These are phyloP conservation scores for Coemansia sp. DNA, from an alignment of 192 early-diverging fungal species.

Conservation along the genomic window DNA sequence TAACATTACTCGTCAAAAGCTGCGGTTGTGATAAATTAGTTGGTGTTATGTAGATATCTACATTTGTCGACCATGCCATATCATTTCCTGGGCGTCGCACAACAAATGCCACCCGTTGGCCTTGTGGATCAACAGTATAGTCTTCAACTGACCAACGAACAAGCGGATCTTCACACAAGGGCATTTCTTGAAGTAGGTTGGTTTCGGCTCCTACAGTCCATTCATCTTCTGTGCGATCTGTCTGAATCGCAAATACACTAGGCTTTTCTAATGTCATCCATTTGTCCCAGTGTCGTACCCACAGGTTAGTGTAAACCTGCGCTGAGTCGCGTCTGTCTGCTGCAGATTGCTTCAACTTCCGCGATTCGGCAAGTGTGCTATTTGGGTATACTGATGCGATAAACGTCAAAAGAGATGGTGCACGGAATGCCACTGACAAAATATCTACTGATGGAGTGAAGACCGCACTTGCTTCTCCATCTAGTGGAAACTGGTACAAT, in stretches of 20 bases:
- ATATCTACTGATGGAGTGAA: slow-evolving; percentile 15
- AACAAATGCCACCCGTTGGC: slow-evolving; percentile 64
- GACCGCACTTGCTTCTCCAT: slow-evolving; percentile 10
- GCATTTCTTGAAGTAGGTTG: slow-evolving; percentile 28
- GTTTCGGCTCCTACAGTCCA: slow-evolving; percentile 3
- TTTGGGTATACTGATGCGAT: slow-evolving; percentile 30
- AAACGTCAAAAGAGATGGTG: slow-evolving; percentile 12
- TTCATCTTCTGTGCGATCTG: slow-evolving; percentile 15
- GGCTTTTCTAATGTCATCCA: slow-evolving; percentile 60
- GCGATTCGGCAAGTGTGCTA: slow-evolving; percentile 43
- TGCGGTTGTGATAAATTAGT: slow-evolving; percentile 47
- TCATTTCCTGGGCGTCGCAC: slow-evolving; percentile 56
- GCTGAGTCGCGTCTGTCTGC: slow-evolving; percentile 55
- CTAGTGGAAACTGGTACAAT: slow-evolving; percentile 10
- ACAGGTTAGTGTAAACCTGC: slow-evolving; percentile 64
- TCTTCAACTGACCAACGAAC: slow-evolving; percentile 55
- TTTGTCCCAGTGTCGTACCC: slow-evolving; percentile 78
- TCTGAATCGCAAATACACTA: slow-evolving; percentile 56
- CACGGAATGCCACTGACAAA: slow-evolving; percentile 15
- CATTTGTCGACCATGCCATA: slow-evolving; percentile 71
- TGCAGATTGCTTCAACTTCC: slow-evolving; percentile 30
- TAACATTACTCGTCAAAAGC: slow-evolving; percentile 54
- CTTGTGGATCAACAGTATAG: slow-evolving; percentile 63
- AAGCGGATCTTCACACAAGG: slow-evolving; percentile 58
- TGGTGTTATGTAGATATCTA: slow-evolving; percentile 62